Base-by-base conservation (phyloP, 192 early-diverging fungal species). In the Rhizoclosmatium globosum region DNA sequence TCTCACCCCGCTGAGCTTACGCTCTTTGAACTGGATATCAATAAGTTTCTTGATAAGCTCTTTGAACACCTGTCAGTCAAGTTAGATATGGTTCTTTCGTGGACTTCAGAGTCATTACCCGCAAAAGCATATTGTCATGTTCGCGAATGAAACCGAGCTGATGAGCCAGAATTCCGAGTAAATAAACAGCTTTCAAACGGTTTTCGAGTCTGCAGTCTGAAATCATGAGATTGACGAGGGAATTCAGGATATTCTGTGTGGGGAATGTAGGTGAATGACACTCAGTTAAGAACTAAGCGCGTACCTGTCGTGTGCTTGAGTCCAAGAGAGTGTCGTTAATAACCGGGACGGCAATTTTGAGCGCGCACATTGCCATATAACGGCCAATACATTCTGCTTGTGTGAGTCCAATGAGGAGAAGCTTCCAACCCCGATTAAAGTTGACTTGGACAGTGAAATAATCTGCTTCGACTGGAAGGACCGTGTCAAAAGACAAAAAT, bases 351-450 rank as follows among this genome's bases (percentile, higher is more conserved):
- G 89, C 84, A 60, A 83, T 66, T 7, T 75, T 64, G 3, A 90
- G 64, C 15, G 85, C 85, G n/a, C 75, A 71, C 85, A 90, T 86
- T 7, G 86, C 84, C 76, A 87, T 82, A 69, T 88, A 88, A 13
- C 89, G 81, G 7, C 84, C 65, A 46, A 90, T 74, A 4, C 85
- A 82, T 73, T 90, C 89, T 15, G 89, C 85, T 68, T 90, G 89
- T 45, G 58, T 73, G 11, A 90, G 71, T 3, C 86, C 89, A 58
- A 90, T 64, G 2, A 90, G 78, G 9, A 90, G 71, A 42, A 90
- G 64, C 68, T 90, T 90, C 89, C 89, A 90, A 2, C 83, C 85
- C 41, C 89, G 80, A 68, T 90, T 90, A 70, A 87, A 84, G 47
- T 86, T 81, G 9, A 90, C 81, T 79, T 90, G 89, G 2, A 84